These are phyloP conservation scores for Poa pratensis DNA, from an alignment of 176 grass and related monocot genomes.

Conservation along the genomic window DNA sequence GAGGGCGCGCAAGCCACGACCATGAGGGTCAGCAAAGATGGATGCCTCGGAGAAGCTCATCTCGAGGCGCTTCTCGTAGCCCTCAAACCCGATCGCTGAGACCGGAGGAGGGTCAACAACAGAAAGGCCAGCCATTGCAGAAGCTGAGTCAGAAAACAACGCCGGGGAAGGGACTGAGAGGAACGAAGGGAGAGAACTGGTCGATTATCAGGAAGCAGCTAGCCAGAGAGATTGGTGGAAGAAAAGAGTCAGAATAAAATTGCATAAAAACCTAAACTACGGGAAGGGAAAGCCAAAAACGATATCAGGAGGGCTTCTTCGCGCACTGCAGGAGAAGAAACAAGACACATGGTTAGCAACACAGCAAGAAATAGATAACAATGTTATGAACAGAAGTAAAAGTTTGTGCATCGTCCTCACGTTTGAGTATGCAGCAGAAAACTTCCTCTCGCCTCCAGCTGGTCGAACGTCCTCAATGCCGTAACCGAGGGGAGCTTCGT, in stretches of 20 bases:
- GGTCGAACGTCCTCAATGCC: constrained; percentile 87
- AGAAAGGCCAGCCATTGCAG: constrained; percentile 56
- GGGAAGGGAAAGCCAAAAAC: constrained; percentile 31
- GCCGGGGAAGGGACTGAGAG: constrained; percentile 32
- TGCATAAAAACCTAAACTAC: constrained; percentile 64
- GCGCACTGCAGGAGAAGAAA: constrained; percentile 67
- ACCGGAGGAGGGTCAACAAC: constrained; percentile 39
- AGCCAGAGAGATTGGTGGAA: constrained; percentile 60
- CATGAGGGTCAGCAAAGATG: constrained; percentile 60
- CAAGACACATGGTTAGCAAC: constrained; percentile 13
- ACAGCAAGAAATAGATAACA: neutral
- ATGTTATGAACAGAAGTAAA: neutral
- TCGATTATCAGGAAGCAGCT: constrained; percentile 66
- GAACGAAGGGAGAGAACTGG: constrained; percentile 49
- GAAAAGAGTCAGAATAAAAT: constrained; percentile 42
- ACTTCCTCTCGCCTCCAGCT: constrained; percentile 71
- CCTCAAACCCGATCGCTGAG: constrained; percentile 77
- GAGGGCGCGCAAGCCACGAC: constrained; percentile 65
- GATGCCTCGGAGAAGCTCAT: constrained; percentile 64
- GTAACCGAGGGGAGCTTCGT: constrained; percentile 83
- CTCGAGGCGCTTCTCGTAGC: constrained; percentile 81
- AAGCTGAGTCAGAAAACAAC: constrained; percentile 43
- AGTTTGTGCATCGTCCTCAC: constrained; percentile 30
- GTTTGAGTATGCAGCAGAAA: constrained; percentile 88
- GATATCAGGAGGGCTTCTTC: constrained; percentile 82